These are phyloP conservation scores for Entomortierella chlamydospora DNA, from an alignment of 192 early-diverging fungal species.

Conservation along the genomic window DNA sequence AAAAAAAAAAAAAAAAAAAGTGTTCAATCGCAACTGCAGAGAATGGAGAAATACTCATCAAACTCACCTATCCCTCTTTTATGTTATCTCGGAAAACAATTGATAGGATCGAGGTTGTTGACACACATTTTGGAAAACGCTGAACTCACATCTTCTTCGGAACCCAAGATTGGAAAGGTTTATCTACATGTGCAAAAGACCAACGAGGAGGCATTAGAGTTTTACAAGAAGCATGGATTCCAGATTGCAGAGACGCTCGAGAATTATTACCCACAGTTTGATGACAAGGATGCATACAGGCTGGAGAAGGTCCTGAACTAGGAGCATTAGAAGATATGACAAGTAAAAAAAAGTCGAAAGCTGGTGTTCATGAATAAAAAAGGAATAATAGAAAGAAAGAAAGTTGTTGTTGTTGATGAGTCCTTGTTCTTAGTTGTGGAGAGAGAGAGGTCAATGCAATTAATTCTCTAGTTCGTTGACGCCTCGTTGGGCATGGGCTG, in stretches of 20 bases:
- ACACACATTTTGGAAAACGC: slow-evolving; percentile 66
- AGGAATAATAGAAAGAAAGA: no score
- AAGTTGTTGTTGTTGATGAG: no score
- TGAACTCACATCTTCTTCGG: slow-evolving; percentile 40
- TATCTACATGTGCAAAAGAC: slow-evolving; percentile 88
- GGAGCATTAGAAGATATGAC: slow-evolving; percentile 10
- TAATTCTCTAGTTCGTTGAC: no score
- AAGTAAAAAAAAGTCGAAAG: no score
- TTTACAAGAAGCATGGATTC: slow-evolving; percentile 89
- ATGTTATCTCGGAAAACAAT: no score
- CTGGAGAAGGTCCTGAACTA: slow-evolving; percentile 56
- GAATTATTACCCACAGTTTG: slow-evolving; percentile 87
- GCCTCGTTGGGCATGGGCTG: no score
- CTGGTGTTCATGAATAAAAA: no score
- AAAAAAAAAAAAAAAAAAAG: background rate
- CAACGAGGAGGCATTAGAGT: slow-evolving; percentile 83
- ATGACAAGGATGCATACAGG: slow-evolving; percentile 85
- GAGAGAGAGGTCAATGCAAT: no score
- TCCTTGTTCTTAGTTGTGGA: no score
- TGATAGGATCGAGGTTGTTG: slow-evolving; percentile 71
- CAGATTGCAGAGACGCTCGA: slow-evolving; percentile 62
- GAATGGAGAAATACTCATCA: background rate
- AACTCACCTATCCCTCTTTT: no score
- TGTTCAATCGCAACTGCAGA: background rate
- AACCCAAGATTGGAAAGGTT: slow-evolving; percentile 65